A percentile compares a stretch with the other conserved stretches of the same genome.
These are phyloP conservation scores for Aspergillus sp. DNA, from an alignment of 2,329 filamentous ascomycete species.

Conservation along the genomic window DNA sequence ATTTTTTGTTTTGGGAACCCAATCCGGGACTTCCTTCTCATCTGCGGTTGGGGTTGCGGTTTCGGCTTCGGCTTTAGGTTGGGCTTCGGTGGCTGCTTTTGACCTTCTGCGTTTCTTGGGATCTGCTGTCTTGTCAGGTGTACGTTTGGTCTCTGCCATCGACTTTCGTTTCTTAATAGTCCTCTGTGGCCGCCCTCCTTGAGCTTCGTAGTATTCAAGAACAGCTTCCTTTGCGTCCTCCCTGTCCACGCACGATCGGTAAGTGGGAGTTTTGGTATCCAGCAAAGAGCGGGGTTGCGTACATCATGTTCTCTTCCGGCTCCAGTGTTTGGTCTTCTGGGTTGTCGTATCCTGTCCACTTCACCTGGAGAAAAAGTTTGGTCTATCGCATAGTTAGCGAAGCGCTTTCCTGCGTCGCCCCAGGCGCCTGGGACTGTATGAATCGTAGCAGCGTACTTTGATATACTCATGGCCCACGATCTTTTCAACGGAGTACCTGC, in stretches of 20 bases:
- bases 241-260: conserved; percentile 15
- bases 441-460: conserved; percentile 23
- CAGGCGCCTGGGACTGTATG: background rate
- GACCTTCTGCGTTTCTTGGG: conserved; percentile 26
- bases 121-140: conserved; percentile 12
- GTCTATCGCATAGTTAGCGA: conserved; percentile 26
- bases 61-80: conserved; percentile 12
- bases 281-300: conserved; percentile 8
- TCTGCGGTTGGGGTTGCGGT: conserved; percentile 14
- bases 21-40: conserved; percentile 20
- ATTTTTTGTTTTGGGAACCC: conserved; percentile 35
- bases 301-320: conserved; percentile 42
- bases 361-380: conserved; percentile 36
- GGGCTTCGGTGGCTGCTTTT: conserved; percentile 9
- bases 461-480: conserved; percentile 34
- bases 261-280: conserved; percentile 6
- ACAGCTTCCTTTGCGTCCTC: conserved; percentile 37
- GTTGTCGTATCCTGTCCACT: conserved; percentile 45
- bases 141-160: conserved; percentile 22
- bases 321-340: conserved; percentile 42
- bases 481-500: conserved; percentile 38
- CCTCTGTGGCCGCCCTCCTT: conserved; percentile 38
- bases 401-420: background rate
- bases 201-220: conserved; percentile 35
- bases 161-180: conserved; percentile 32